Conservation (phyloP, 805 yeast species). For the Nadsonia fulvescens region DNA sequence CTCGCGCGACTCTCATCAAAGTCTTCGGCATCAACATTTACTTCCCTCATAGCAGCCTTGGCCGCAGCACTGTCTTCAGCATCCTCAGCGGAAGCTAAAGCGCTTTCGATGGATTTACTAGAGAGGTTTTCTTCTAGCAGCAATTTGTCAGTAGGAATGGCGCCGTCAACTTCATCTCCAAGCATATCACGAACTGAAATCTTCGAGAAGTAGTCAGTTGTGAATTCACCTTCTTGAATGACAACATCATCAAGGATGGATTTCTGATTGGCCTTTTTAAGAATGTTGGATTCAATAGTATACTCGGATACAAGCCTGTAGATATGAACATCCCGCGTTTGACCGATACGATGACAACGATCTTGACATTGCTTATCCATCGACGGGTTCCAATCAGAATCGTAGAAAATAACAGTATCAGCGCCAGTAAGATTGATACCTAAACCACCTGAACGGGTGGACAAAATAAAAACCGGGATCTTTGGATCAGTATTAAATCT, state of each 20-base stretch:
- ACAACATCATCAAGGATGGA: slow-evolving; percentile 85
- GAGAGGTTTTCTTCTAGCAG: slow-evolving; percentile 14
- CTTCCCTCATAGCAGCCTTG: slow-evolving; percentile 70
- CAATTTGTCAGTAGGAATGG: slow-evolving; percentile 19
- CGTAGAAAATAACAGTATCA: slow-evolving; percentile 94
- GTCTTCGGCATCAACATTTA: slow-evolving; percentile 69
- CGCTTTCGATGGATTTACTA: slow-evolving; percentile 26
- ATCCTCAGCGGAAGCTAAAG: slow-evolving; percentile 86
- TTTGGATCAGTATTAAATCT: slow-evolving; percentile 73
- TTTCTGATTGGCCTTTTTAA: slow-evolving; percentile 88
- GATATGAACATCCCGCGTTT: slow-evolving; percentile 92
- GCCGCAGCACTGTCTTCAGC: slow-evolving; percentile 69
- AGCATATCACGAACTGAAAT: slow-evolving; percentile 72
- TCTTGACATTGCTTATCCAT: slow-evolving; percentile 99
- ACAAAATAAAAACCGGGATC: slow-evolving; percentile 78
- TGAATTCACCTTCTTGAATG: slow-evolving; percentile 94
- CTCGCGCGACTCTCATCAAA: slow-evolving; percentile 33
- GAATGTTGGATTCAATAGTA: slow-evolving; percentile 88
- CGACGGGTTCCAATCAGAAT: slow-evolving; percentile 98
- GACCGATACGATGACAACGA: slow-evolving; percentile 97
- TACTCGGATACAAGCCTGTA: slow-evolving; percentile 90
- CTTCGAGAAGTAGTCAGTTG: slow-evolving; percentile 87
- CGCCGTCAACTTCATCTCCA: slow-evolving; percentile 33
- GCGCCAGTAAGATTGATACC: slow-evolving; percentile 98
- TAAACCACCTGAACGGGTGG: slow-evolving; percentile 94